Conservation (phyloP, 2,329 filamentous ascomycete genomes). For the Tolypocladium ovalisporum region DNA sequence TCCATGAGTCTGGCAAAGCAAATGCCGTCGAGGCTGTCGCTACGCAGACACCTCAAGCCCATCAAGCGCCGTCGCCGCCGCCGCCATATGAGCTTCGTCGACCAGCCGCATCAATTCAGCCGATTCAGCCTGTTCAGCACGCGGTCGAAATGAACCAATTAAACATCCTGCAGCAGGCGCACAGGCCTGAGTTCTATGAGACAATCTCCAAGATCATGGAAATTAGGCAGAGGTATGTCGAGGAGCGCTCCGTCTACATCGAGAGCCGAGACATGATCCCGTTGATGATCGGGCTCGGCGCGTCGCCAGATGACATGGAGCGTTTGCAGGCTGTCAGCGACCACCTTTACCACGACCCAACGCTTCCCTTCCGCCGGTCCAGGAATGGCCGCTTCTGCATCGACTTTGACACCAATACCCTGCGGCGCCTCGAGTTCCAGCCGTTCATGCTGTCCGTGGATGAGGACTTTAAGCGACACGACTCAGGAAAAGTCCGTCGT, state of each 20-base stretch:
- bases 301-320: slow-evolving; percentile 12
- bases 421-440: slow-evolving; percentile 18
- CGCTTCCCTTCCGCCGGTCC: slow-evolving; percentile 14
- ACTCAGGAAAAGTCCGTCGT: slow-evolving; percentile 15
- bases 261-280: slow-evolving; percentile 12
- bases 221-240: slow-evolving; percentile 11
- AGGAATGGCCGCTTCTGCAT: slow-evolving; percentile 15
- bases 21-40: slow-evolving; percentile 7
- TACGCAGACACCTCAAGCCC: neutral
- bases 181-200: slow-evolving; percentile 14
- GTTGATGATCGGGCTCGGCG: slow-evolving; percentile 13
- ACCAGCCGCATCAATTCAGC: neutral
- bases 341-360: slow-evolving; percentile 13
- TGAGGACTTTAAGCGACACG: slow-evolving; percentile 19
- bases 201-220: slow-evolving; percentile 14
- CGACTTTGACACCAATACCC: slow-evolving; percentile 11
- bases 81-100: neutral
- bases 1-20: slow-evolving; percentile 10
- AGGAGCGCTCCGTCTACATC: slow-evolving; percentile 14
- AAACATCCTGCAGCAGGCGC: slow-evolving; percentile 10
- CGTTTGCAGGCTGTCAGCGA: slow-evolving; percentile 11
- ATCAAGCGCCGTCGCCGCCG: slow-evolving; percentile 4
- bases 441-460: slow-evolving; percentile 15
- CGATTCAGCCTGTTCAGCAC: slow-evolving; percentile 1
- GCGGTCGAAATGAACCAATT: slow-evolving; percentile 6